Base-by-base conservation (phyloP, 768 basidiomycete species). In the Kondoa malvinella region DNA sequence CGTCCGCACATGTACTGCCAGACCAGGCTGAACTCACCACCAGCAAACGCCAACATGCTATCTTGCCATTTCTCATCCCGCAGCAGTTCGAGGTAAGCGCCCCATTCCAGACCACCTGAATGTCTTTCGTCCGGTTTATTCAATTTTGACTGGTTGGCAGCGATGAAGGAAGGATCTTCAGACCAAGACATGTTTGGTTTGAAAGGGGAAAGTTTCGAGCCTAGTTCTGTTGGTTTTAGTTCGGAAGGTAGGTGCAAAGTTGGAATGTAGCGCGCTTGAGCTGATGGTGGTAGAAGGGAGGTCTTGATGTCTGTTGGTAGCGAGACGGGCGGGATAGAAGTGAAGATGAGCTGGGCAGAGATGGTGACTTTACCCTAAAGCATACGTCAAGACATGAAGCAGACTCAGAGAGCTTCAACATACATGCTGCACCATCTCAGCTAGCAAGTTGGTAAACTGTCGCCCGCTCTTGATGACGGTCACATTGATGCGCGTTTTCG, bases 271-370 rank as follows among this genome's bases (percentile, higher is more conserved):
- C 61, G 16, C n/a, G 61, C 3, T 17, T 63, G 16, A 16, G 15
- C 3, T 14, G 27, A 31, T 27, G 61, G 61, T 15, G 61, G 61
- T 14, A 63, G 30, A 3, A 63, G 32, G 8, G 61, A 27, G 61
- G 16, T 17, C n/a, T 27, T 16, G 8, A 8, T 3, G 30, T 63
- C 61, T 50, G 40, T 21, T 8, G 40, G 40, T 8, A 50, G 40
- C 3, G 14, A 12, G 17, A 31, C n/a, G 12, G 27, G n/a, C 32
- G 61, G 61, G 14, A 63, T 17, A 8, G 61, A 63, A 16, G 61
- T 63, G 61, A 29, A 63, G 29, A 63, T 27, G 26, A 63, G 3
- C n/a, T 63, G 61, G 3, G 61, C 32, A 8, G 61, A 27, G 32
- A 63, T 63, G 61, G 61, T 63, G 27, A 33, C 33, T 32, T 63